Base-by-base conservation (phyloP, 306 rosid species). In the Senna tora region DNA sequence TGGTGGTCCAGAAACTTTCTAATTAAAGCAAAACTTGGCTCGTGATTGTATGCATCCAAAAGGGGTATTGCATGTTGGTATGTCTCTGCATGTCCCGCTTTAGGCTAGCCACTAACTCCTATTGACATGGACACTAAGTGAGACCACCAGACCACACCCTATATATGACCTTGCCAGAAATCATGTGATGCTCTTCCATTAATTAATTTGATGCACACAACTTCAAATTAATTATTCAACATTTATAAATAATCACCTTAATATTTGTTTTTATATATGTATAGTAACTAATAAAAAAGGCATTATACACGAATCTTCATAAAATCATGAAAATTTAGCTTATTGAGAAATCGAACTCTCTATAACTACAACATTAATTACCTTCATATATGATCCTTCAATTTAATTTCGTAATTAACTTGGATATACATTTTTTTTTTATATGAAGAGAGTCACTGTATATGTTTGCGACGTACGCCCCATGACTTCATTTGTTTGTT, bases 61-160 rank as follows among this genome's bases (percentile, higher is more conserved):
- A n/a, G 73, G 41, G 64, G 41, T 51, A 72, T 45, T 43, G 63
- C 73, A 36, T 79, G 79, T 52, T 55, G 72, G 67, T 67, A 42
- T 79, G 80, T 56, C 50, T 62, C 81, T 73, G 10, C 51, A 47
- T 85, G 90, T 76, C 67, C 82, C 85, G 73, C 86, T 79, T 87
- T 84, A 72, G 22, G 77, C 66, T 53, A 68, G 63, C 87, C 84
- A 22, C 32, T 67, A 77, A 74, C 77, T 67, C 82, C 38, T 9
- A 2, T 4, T 55, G 86, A 85, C 45, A 57, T 14, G 34, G 82
- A 71, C 22, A 32, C 55, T 62, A 25, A 7, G 43, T 25, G 42
- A 28, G 50, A 45, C 47, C 43, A 54, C 54, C 34, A 10, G 51
- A 39, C 41, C 28, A 64, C 46, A 42, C 60, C 55, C 60, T 68